Percentiles rank a stretch among this genome's conserved stretches.
phyloP scores from a whole-genome alignment of 2,329 filamentous ascomycete species.

The Tolypocladium paradoxum region DNA sequence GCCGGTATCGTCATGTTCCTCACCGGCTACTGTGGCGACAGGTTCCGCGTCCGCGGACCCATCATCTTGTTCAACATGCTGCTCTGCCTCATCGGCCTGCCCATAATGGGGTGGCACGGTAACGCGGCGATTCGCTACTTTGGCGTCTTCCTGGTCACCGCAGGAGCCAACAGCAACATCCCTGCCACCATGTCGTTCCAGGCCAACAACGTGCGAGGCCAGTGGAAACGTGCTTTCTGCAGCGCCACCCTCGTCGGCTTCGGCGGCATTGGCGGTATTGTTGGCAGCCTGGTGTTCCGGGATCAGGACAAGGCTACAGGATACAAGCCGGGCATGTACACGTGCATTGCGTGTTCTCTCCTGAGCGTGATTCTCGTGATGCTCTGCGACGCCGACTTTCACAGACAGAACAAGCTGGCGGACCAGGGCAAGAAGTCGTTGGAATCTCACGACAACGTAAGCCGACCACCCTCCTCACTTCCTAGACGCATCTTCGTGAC shows the following conservation, averaged over 20 bases:
- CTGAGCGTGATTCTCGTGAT: constrained; percentile 35
- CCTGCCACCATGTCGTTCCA: constrained; percentile 69
- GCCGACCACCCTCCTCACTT: constrained; percentile 10
- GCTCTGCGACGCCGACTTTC: constrained; percentile 29
- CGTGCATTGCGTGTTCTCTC: constrained; percentile 40
- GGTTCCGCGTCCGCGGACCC: constrained; percentile 53
- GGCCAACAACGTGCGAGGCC: constrained; percentile 78
- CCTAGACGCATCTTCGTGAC: neutral
- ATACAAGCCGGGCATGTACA: constrained; percentile 45
- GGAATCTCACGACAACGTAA: constrained; percentile 35
- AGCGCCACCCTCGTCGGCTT: constrained; percentile 66
- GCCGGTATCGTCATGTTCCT: constrained; percentile 51
- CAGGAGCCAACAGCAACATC: constrained; percentile 68
- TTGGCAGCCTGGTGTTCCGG: constrained; percentile 62
- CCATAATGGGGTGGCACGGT: constrained; percentile 59
- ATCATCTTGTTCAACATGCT: constrained; percentile 56
- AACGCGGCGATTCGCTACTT: constrained; percentile 53
- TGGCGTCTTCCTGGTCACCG: constrained; percentile 65
- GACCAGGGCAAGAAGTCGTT: constrained; percentile 42
- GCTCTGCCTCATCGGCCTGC: constrained; percentile 56
- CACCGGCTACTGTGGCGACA: constrained; percentile 55
- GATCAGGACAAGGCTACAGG: constrained; percentile 36
- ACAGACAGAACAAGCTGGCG: constrained; percentile 35
- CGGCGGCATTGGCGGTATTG: constrained; percentile 70
- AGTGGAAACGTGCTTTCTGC: constrained; percentile 79